Base-by-base conservation (phyloP, 2,329 filamentous ascomycete species). In the Exophiala xenobiotica region DNA sequence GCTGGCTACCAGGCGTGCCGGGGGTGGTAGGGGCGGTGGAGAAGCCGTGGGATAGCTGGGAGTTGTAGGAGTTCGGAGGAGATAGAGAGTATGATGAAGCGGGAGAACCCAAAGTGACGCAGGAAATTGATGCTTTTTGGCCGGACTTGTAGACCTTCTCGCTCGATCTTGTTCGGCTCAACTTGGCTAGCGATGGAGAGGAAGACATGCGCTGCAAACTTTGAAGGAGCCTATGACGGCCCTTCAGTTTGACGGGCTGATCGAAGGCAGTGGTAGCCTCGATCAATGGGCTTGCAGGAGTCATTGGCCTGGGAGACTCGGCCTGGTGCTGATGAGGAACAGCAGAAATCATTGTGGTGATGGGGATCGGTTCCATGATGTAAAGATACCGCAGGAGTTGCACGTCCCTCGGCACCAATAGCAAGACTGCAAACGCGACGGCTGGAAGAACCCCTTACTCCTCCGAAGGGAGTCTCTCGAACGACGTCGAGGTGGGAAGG, bases 201-300 rank as follows among this genome's bases (percentile, higher is more conserved):
- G 90, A 95, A 8, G 88, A 85, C 64, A 95, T 92, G 51, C 88
- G 85, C 56, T 92, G 86, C 42, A 95, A 78, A 24, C 85, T 82
- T 57, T 84, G 83, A 14, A 95, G 74, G 26, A 95, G 70, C 53
- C 85, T 82, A 62, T 85, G 82, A 40, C 87, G 81, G 46, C 82
- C 80, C 67, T 85, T 90, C 50, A 80, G 74, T 69, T 86, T 89
- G 20, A 74, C 75, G 2, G 69, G 70, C 31, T 68, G 69, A 23
- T 71, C 71, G 43, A 57, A 57, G 27, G 65, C 69, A 12, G 55
- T 57, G n/a, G 52, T 46, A 8, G 51, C 55, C 38, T 57, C 51
- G 24, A 69, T 67, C 42, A 62, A 55, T 35, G 69, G 65, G 49
- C 64, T 72, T 16, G 57, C 61, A 4, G 70, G 66, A 11, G 69